These are phyloP conservation scores for Morella rubra DNA, from an alignment of 306 rosid genomes.

Conservation along the genomic window DNA sequence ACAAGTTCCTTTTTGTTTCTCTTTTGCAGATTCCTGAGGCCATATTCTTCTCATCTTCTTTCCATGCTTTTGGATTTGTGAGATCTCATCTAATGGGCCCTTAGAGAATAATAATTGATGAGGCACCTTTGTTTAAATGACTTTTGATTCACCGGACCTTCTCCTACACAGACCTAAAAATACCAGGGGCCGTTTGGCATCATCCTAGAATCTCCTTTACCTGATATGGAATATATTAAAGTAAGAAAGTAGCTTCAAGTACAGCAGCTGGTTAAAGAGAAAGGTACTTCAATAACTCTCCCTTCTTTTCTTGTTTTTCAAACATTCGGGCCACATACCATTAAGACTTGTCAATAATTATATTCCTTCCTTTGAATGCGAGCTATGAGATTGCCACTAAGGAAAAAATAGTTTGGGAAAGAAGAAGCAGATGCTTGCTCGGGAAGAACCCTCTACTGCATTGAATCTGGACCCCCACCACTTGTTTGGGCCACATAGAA, in stretches of 20 bases:
- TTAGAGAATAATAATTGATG: conserved; percentile 68
- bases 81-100: conserved; percentile 57
- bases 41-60: conserved; percentile 76
- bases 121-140: conserved; percentile 57
- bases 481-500: conserved; percentile 21
- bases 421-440: conserved; percentile 41
- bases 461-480: conserved; percentile 32
- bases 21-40: conserved; percentile 82
- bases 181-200: conserved; percentile 65
- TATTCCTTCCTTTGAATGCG: conserved; percentile 82
- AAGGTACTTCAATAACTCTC: conserved; percentile 48
- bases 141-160: conserved; percentile 76
- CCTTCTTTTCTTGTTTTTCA: conserved; percentile 59
- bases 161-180: conserved; percentile 45
- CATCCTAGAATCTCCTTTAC: conserved; percentile 84
- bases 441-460: conserved; percentile 28
- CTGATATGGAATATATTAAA: conserved; percentile 79
- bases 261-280: conserved; percentile 67
- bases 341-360: conserved; percentile 47
- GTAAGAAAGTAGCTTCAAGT: conserved; percentile 56
- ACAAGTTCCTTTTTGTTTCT: conserved; percentile 76
- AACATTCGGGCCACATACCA: conserved; percentile 55
- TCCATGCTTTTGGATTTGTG: conserved; percentile 49
- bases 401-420: conserved; percentile 21
- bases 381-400: conserved; percentile 42